Evolutionary conservation across 768 basidiomycete genomes (phyloP).

Genomic region (Panellus pusillus): DNA sequence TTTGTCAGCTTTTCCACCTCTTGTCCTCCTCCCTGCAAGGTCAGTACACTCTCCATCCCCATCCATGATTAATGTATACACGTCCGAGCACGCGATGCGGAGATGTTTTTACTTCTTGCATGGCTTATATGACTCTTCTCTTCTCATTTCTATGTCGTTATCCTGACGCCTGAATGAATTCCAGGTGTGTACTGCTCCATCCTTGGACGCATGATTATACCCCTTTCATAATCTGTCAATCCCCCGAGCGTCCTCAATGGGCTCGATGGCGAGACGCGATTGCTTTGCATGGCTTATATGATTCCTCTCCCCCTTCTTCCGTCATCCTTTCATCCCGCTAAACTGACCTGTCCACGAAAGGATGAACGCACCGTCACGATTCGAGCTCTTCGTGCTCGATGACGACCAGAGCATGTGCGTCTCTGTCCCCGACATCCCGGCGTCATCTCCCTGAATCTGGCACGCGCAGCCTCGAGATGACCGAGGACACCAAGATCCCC

Average conservation of each 20-base stretch:
- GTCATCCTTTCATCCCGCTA: neutral
- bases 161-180: too few species aligned
- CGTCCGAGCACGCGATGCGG: too few species aligned
- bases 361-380: slow-evolving; percentile 96
- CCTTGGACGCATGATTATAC: slow-evolving; percentile 31
- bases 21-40: too few species aligned
- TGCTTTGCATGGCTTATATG: slow-evolving; percentile 25
- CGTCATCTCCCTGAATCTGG: slow-evolving; percentile 11
- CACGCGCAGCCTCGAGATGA: slow-evolving; percentile 72
- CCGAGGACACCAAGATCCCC: slow-evolving; percentile 96
- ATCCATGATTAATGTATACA: too few species aligned
- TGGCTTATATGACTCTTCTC: too few species aligned
- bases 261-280: slow-evolving; percentile 29
- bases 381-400: slow-evolving; percentile 87
- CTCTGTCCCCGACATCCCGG: neutral
- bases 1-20: too few species aligned
- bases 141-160: too few species aligned
- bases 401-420: slow-evolving; percentile 94
- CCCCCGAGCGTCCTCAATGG: slow-evolving; percentile 37
- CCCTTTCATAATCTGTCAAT: slow-evolving; percentile 52
- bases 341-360: slow-evolving; percentile 4
- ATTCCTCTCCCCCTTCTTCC: slow-evolving; percentile 1
- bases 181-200: too few species aligned
- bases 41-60: too few species aligned
- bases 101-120: too few species aligned